A percentile compares a stretch with the other conserved stretches of the same genome.
Conservation (phyloP, 768 basidiomycete genomes). For the Mycena chlorophos region DNA sequence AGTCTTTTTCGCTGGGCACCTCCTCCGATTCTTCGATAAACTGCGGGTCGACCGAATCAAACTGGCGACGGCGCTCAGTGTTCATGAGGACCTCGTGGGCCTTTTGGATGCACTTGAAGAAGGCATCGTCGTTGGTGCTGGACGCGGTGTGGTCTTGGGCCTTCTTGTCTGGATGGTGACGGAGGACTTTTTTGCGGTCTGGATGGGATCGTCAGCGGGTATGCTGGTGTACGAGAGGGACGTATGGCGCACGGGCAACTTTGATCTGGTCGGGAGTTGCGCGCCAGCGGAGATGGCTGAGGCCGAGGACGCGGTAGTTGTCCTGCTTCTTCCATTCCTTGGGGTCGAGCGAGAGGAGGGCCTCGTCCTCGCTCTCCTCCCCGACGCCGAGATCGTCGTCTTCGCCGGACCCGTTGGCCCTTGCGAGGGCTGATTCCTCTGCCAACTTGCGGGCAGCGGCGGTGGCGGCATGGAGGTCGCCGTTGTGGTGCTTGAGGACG, state of each 20-base stretch:
- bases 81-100: conserved; percentile 93
- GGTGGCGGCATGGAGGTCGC: conserved; percentile 85
- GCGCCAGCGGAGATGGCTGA: conserved; percentile 84
- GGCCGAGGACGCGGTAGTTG: conserved; percentile 94
- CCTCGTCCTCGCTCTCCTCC: conserved; percentile 79
- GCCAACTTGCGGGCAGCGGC: conserved; percentile 47
- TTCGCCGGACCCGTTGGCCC: conserved; percentile 43
- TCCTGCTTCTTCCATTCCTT: conserved; percentile 99
- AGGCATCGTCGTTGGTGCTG: conserved; percentile 93
- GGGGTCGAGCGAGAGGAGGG: conserved; percentile 77
- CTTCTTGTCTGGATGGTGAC: conserved; percentile 98
- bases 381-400: conserved; percentile 87
- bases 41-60: conserved; percentile 91
- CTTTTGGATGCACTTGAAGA: conserved; percentile 99
- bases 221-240: background rate
- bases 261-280: conserved; percentile 93
- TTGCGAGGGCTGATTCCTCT: conserved; percentile 48
- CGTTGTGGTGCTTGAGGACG: conserved; percentile 68
- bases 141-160: conserved; percentile 40
- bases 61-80: conserved; percentile 86
- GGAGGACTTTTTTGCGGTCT: conserved; percentile 99
- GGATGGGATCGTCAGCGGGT: conserved; percentile 3
- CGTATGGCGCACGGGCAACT: conserved; percentile 76
- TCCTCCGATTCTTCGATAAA: conserved; percentile 76
- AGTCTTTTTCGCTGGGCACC: conserved; percentile 62